These are phyloP conservation scores for Bruguiera parviflora DNA, from an alignment of 345 rosid genomes.

Conservation along the genomic window DNA sequence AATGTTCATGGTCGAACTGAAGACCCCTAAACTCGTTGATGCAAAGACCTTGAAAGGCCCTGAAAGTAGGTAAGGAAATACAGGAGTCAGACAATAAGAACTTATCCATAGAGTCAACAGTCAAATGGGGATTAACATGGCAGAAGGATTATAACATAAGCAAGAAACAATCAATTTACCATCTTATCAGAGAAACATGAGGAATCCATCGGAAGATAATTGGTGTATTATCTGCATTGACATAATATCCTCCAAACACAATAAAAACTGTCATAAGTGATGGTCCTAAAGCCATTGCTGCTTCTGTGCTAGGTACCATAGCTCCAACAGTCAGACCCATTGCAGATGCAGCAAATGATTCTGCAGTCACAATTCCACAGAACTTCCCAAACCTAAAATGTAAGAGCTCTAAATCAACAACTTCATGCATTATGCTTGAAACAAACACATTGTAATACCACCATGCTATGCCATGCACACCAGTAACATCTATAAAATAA, in stretches of 20 bases:
- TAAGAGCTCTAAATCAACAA: slow-evolving; percentile 16
- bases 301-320: slow-evolving; percentile 94
- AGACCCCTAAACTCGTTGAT: slow-evolving; percentile 89
- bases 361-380: slow-evolving; percentile 86
- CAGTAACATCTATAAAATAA: not conserved
- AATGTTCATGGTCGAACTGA: slow-evolving; percentile 69
- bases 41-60: slow-evolving; percentile 98
- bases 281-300: slow-evolving; percentile 98
- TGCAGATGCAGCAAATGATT: slow-evolving; percentile 98
- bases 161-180: slow-evolving; percentile 38
- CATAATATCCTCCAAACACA: slow-evolving; percentile 91
- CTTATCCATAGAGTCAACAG: not conserved
- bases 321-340: slow-evolving; percentile 99
- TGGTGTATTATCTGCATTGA: slow-evolving; percentile 87
- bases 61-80: slow-evolving; percentile 33
- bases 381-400: slow-evolving; percentile 73
- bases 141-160: not conserved
- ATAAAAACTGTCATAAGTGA: slow-evolving; percentile 97
- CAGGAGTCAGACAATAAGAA: not conserved
- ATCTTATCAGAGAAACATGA: slow-evolving; percentile 77
- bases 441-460: not conserved
- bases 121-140: not conserved
- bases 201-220: slow-evolving; percentile 94
- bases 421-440: not conserved
- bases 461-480: not conserved